Evolutionary conservation across 805 yeast species (phyloP).

Genomic region (Hermanozyma aechmeae): DNA sequence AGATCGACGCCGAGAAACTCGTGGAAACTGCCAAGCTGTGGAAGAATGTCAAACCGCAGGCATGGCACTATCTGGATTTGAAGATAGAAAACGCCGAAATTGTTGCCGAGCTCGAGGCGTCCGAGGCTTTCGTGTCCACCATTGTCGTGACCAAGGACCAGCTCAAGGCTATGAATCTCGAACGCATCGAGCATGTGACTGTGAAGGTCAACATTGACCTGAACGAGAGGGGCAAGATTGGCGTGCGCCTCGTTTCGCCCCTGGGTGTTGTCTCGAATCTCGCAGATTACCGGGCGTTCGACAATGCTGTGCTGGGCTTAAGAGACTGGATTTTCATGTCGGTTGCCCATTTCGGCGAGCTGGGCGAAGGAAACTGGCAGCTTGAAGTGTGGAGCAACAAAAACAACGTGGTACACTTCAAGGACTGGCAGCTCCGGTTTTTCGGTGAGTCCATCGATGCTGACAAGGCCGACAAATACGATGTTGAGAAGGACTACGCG

Average conservation of each 20-base stretch:
- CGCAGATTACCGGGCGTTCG: slow-evolving; percentile 59
- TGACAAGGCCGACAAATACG: slow-evolving; percentile 47
- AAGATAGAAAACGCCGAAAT: slow-evolving; percentile 20
- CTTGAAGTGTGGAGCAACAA: slow-evolving; percentile 45
- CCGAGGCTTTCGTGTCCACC: slow-evolving; percentile 16
- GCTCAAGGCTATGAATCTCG: slow-evolving; percentile 49
- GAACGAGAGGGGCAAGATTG: slow-evolving; percentile 58
- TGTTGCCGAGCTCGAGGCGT: slow-evolving; percentile 5
- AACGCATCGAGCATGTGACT: slow-evolving; percentile 76
- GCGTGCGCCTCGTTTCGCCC: slow-evolving; percentile 65
- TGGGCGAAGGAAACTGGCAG: slow-evolving; percentile 75
- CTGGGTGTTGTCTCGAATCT: slow-evolving; percentile 62
- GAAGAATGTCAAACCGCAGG: slow-evolving; percentile 85
- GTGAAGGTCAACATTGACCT: slow-evolving; percentile 67
- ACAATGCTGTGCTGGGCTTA: slow-evolving; percentile 51
- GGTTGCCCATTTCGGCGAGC: slow-evolving; percentile 97
- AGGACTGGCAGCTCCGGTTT: slow-evolving; percentile 66
- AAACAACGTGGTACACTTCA: slow-evolving; percentile 29
- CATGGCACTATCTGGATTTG: slow-evolving; percentile 57
- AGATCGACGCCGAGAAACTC: slow-evolving; percentile 70
- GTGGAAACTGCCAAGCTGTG: slow-evolving; percentile 67
- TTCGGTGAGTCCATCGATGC: slow-evolving; percentile 77
- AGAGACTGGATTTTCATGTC: slow-evolving; percentile 86
- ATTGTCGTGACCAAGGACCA: slow-evolving; percentile 38
- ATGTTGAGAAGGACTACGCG: slow-evolving; percentile 40